These are phyloP conservation scores for Aspergillus sergii DNA, from an alignment of 2,329 filamentous ascomycete genomes.

Conservation along the genomic window DNA sequence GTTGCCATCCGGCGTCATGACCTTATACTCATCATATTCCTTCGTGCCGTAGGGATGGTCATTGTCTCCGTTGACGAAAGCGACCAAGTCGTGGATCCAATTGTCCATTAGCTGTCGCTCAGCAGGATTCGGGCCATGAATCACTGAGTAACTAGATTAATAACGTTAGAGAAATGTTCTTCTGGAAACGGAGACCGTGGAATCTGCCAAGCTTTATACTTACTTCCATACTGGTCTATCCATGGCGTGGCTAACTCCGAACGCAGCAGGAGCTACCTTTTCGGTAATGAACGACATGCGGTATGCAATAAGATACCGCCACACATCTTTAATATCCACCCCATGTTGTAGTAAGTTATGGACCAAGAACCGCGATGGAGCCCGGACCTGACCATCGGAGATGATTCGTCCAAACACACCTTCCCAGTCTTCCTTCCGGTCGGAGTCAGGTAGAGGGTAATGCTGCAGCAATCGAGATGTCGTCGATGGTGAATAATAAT, in stretches of 20 bases:
- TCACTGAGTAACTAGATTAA: slow-evolving; percentile 38
- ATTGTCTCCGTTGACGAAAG: slow-evolving; percentile 40
- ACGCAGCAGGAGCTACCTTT: slow-evolving; percentile 38
- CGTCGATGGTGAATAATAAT: slow-evolving; percentile 48
- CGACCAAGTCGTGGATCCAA: slow-evolving; percentile 42
- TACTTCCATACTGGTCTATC: slow-evolving; percentile 50
- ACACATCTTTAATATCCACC: slow-evolving; percentile 38
- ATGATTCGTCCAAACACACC: slow-evolving; percentile 44
- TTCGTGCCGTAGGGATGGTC: slow-evolving; percentile 38
- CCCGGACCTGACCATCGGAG: slow-evolving; percentile 26
- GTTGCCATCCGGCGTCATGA: slow-evolving; percentile 33
- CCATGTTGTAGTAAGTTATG: slow-evolving; percentile 32
- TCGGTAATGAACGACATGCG: slow-evolving; percentile 47
- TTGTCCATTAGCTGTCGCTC: slow-evolving; percentile 42
- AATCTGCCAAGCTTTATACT: slow-evolving; percentile 17
- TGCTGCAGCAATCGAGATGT: slow-evolving; percentile 39
- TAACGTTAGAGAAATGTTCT: background rate
- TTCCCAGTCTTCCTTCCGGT: slow-evolving; percentile 40
- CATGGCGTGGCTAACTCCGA: slow-evolving; percentile 42
- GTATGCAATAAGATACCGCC: slow-evolving; percentile 49
- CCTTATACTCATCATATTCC: slow-evolving; percentile 39
- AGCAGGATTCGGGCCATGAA: slow-evolving; percentile 39
- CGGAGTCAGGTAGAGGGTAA: slow-evolving; percentile 38
- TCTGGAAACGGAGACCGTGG: background rate
- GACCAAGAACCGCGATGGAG: slow-evolving; percentile 22